Evolutionary conservation across 208 protist genomes (phyloP), one percentile per base, ranked within the genome.

Genomic region (Acanthamoeba sp.): DNA sequence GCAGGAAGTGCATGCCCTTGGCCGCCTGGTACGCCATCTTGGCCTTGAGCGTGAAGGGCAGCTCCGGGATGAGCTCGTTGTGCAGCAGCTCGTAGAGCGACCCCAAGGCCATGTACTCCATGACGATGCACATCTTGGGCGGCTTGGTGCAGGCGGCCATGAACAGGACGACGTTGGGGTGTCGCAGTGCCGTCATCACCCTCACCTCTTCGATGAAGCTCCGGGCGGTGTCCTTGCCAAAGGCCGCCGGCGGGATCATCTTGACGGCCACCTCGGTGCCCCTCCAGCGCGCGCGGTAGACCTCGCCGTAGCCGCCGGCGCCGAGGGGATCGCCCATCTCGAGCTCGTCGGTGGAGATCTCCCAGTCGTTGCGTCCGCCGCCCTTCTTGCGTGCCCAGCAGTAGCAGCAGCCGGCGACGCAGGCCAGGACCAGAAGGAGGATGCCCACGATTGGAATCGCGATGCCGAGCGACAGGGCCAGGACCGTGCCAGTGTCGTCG

Each of bases 131-230:
- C 82, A 90, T 69, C 52, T 90, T 59, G 45, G 52, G 52, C 42
- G 45, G 52, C 52, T 38, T 90, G 48, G 84, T 80, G 50, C 90
- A 96, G 29, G 85, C 95, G 22, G 93, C 95, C 59, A 96, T 96
- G 78, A 96, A 96, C 12, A 96, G 91, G 9, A 95, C 93, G 16
- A 96, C 62, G 82, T 96, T 96, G 45, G 95, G 95, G 29, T 96
- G 95, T 6, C 82, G 48, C 38, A 96, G 52, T 16, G 95, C 52
- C 0, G 59, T 95, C 59, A 96, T 91, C 34, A 96, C 94, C 16
- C 69, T 71, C 29, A 96, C 95, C 73, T 84, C 73, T 27, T 84
- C 73, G 73, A 52, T 84, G 73, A 84, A 84, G 73, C 73, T 84
- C 20, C 73, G 34, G 38, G 73, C 73, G 73, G 73, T 34, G 27